A percentile compares a stretch with the other conserved stretches of the same genome.
Evolutionary conservation across 495 filamentous ascomycete genomes (phyloP).

Genomic region (Podospora bellae-mahoneyi): DNA sequence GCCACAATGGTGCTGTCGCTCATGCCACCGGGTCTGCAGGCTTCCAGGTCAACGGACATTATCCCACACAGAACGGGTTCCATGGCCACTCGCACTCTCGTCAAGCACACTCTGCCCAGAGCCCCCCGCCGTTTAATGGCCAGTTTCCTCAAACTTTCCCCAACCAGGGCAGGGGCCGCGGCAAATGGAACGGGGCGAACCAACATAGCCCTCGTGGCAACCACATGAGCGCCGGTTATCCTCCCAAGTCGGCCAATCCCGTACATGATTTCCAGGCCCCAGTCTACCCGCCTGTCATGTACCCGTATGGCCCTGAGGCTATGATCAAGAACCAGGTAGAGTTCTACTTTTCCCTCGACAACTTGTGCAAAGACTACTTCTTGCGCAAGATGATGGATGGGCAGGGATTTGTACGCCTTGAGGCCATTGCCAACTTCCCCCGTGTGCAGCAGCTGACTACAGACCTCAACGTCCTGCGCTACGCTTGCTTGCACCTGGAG

Average conservation of each 20-base stretch:
- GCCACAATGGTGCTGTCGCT: conserved; percentile 23
- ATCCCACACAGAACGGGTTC: conserved; percentile 19
- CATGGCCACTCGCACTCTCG: conserved; percentile 15
- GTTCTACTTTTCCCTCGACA: conserved; percentile 96
- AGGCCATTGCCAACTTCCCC: conserved; percentile 75
- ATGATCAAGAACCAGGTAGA: conserved; percentile 63
- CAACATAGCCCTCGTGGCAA: conserved; percentile 22
- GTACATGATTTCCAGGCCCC: conserved; percentile 18
- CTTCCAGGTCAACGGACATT: conserved; percentile 29
- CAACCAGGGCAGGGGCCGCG: conserved; percentile 26
- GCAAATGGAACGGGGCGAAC: conserved; percentile 23
- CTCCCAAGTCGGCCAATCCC: conserved; percentile 19
- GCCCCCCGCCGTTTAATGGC: conserved; percentile 24
- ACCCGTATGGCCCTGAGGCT: not conserved
- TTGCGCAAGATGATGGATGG: conserved; percentile 90
- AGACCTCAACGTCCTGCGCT: conserved; percentile 65
- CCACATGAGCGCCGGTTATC: conserved; percentile 17
- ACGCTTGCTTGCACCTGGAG: conserved; percentile 66
- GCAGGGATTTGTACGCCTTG: conserved; percentile 82
- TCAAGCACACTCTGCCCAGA: conserved; percentile 23
- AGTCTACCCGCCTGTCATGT: conserved; percentile 3
- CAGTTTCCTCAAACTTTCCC: conserved; percentile 26
- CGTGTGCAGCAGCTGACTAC: conserved; percentile 70
- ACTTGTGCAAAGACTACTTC: conserved; percentile 90
- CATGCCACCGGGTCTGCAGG: conserved; percentile 16